Base-by-base conservation (phyloP, 345 rosid species). In the Rhizophora mangle region DNA sequence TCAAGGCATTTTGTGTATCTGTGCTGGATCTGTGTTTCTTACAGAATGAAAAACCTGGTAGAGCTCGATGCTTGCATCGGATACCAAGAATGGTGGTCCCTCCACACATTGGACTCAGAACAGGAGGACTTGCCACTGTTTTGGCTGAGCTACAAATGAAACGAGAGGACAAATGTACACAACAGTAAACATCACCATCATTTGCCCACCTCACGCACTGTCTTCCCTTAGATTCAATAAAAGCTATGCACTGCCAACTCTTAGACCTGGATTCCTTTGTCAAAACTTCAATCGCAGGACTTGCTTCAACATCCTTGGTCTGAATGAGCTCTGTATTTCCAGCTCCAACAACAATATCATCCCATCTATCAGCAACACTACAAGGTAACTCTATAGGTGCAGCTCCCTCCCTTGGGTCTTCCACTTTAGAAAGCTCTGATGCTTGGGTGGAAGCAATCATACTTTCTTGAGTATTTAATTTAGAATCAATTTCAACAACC, bases 191-290 rank as follows among this genome's bases (percentile, higher is more conserved):
- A 82, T 96, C 99, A 34, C 99, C 97, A 36, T 96, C 98, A 59
- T 92, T 96, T 29, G 98, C 99, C 87, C 93, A 92, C 83, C 99
- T 90, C 75, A 92, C 96, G 64, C 99, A 96, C 78, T 90, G 97
- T 67, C 99, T 88, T 79, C 95, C 96, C 76, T 96, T 96, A 0
- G 97, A 79, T 77, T 96, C 97, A 63, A 96, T 91, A 78, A 85
- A 96, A 59, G 99, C 99, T 77, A 71, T 73, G 74, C 99, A 96
- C 68, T 88, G 99, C 63, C 87, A 86, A 76, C 84, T 92, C 81
- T 84, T 90, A 74, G 74, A 85, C 60, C 90, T 87, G 64, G 75
- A 64, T 72, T 85, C 94, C 81, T 62, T 82, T 79, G 68, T 55
- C 63, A 64, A 68, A 27, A 67, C 46, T 68, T 81, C 85, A 68